Evolutionary conservation across 495 filamentous ascomycete genomes (phyloP).

Genomic region (Hypoxylon fragiforme): DNA sequence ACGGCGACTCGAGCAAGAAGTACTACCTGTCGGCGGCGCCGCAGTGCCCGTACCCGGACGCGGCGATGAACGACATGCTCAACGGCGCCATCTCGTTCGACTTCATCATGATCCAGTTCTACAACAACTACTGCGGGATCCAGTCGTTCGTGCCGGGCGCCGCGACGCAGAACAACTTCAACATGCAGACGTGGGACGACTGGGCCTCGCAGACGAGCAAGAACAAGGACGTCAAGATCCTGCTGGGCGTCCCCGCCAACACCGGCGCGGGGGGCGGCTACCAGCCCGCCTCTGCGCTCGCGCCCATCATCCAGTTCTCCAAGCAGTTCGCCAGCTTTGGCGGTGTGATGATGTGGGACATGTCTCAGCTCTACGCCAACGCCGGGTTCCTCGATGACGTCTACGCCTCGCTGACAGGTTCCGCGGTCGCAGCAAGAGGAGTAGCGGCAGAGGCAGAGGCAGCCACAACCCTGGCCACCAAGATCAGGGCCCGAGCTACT

Average conservation of each 20-base stretch:
- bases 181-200: conserved; percentile 70
- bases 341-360: conserved; percentile 76
- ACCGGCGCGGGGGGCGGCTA: conserved; percentile 65
- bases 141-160: conserved; percentile 52
- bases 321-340: conserved; percentile 64
- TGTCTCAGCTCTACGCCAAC: conserved; percentile 63
- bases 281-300: conserved; percentile 48
- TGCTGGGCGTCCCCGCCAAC: conserved; percentile 68
- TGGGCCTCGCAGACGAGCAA: conserved; percentile 65
- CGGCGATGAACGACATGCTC: conserved; percentile 60
- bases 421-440: conserved; percentile 11
- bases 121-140: conserved; percentile 66
- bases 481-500: conserved; percentile 15
- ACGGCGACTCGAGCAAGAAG: conserved; percentile 49
- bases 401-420: conserved; percentile 28
- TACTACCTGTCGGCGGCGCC: conserved; percentile 69
- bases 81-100: conserved; percentile 58
- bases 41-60: conserved; percentile 69
- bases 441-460: conserved; percentile 5
- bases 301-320: conserved; percentile 52
- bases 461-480: conserved; percentile 28
- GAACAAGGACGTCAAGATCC: conserved; percentile 66
- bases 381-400: conserved; percentile 57
- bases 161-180: conserved; percentile 60
- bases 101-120: conserved; percentile 73